phyloP scores from a whole-genome alignment of 2,329 filamentous ascomycete genomes.

The Plectosphaerella cucumerina region DNA sequence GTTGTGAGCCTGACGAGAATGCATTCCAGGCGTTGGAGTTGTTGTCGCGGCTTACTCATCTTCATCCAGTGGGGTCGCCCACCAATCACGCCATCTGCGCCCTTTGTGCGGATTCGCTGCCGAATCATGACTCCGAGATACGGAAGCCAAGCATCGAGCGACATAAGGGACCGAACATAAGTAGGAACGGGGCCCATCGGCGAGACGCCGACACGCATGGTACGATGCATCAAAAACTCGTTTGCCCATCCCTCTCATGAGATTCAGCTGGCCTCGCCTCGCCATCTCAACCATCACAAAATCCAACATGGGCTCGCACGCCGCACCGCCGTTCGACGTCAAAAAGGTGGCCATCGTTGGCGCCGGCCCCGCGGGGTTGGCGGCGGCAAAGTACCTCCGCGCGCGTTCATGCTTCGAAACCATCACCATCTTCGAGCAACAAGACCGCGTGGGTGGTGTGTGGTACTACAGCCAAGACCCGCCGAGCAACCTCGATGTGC shows the following conservation, averaged over 20 bases:
- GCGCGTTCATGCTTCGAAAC: constrained; percentile 64
- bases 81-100: constrained; percentile 1
- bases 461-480: constrained; percentile 71
- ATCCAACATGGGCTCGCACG: constrained; percentile 18
- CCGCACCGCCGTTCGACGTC: constrained; percentile 38
- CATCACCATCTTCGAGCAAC: constrained; percentile 80
- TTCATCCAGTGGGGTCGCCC: no score
- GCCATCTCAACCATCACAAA: no score
- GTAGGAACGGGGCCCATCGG: no score
- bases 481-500: constrained; percentile 49
- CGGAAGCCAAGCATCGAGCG: background rate
- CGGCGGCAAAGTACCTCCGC: constrained; percentile 74
- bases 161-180: no score
- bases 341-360: constrained; percentile 73
- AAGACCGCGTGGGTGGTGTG: constrained; percentile 70
- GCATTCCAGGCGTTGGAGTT: no score
- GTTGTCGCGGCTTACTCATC: no score
- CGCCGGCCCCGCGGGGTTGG: constrained; percentile 74
- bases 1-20: no score
- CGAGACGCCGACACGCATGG: no score
- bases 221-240: background rate
- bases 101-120: background rate
- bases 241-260: background rate
- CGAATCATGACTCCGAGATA: background rate
- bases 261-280: no score